A percentile compares a stretch with the other conserved stretches of the same genome.
These are phyloP conservation scores for Ilyonectria destructans DNA, from an alignment of 2,329 filamentous ascomycete species.

Conservation along the genomic window DNA sequence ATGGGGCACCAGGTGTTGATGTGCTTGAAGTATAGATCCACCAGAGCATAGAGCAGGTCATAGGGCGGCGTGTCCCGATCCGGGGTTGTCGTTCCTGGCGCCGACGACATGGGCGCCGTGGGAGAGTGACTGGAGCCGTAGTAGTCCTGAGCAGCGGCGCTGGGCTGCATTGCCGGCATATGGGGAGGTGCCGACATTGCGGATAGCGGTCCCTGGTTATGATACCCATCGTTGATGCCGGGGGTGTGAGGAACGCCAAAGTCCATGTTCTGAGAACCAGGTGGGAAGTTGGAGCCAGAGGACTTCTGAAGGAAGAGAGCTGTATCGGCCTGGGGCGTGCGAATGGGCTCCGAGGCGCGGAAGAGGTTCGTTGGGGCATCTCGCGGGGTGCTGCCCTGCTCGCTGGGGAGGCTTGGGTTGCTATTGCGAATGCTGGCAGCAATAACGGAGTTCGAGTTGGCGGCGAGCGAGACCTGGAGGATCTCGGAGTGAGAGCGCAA, in stretches of 20 bases:
- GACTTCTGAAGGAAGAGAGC: slow-evolving; percentile 75
- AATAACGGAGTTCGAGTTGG: slow-evolving; percentile 52
- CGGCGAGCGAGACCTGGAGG: slow-evolving; percentile 70
- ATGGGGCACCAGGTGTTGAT: slow-evolving; percentile 92
- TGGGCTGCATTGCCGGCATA: slow-evolving; percentile 56
- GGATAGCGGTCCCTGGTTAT: slow-evolving; percentile 60
- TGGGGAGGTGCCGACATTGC: slow-evolving; percentile 59
- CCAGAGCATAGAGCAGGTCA: slow-evolving; percentile 80
- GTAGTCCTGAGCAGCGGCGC: slow-evolving; percentile 65
- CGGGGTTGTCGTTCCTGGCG: slow-evolving; percentile 45
- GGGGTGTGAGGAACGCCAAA: slow-evolving; percentile 66
- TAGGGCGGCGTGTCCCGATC: slow-evolving; percentile 83
- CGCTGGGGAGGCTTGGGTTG: slow-evolving; percentile 67
- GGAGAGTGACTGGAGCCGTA: slow-evolving; percentile 70
- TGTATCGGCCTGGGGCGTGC: slow-evolving; percentile 72
- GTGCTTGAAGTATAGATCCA: slow-evolving; percentile 85
- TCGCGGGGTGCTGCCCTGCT: slow-evolving; percentile 71
- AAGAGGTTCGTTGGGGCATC: slow-evolving; percentile 64
- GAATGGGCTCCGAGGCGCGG: slow-evolving; percentile 64
- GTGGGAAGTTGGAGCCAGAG: slow-evolving; percentile 61
- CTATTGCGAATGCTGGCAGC: slow-evolving; percentile 65
- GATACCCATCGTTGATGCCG: slow-evolving; percentile 66
- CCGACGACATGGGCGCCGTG: slow-evolving; percentile 68
- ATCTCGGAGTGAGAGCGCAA: slow-evolving; percentile 78
- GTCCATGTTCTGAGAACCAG: slow-evolving; percentile 65